phyloP scores from a whole-genome alignment of 1,139 yeast genomes.

The Cylindricascospora bacillispora region DNA sequence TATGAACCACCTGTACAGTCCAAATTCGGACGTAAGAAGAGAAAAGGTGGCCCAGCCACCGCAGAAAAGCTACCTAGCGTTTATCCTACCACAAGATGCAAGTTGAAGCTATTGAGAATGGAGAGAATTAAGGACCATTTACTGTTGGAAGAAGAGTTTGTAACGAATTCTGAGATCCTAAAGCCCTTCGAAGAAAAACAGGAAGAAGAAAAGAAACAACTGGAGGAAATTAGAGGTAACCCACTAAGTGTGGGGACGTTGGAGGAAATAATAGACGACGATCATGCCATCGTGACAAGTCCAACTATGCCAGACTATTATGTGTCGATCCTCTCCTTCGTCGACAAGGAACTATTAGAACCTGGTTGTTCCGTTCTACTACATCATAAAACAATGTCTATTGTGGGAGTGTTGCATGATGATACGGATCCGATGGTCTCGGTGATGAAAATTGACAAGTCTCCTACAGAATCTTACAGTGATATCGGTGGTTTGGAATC shows the following conservation, averaged over 20 bases:
- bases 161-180: slow-evolving; percentile 84
- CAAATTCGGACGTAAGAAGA: slow-evolving; percentile 66
- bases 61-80: slow-evolving; percentile 78
- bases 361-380: slow-evolving; percentile 96
- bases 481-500: slow-evolving; percentile 95
- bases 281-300: slow-evolving; percentile 94
- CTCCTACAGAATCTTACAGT: slow-evolving; percentile 93
- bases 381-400: slow-evolving; percentile 89
- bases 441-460: slow-evolving; percentile 94
- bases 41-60: slow-evolving; percentile 82
- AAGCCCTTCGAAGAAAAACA: slow-evolving; percentile 96
- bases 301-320: slow-evolving; percentile 96
- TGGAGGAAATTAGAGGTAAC: slow-evolving; percentile 90
- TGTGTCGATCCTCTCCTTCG: slow-evolving; percentile 93
- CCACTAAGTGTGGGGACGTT: slow-evolving; percentile 96
- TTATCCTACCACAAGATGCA: slow-evolving; percentile 87
- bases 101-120: slow-evolving; percentile 76
- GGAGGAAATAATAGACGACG: slow-evolving; percentile 96
- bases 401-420: slow-evolving; percentile 92
- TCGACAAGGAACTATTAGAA: slow-evolving; percentile 87
- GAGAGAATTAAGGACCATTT: slow-evolving; percentile 96
- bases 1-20: slow-evolving; percentile 98
- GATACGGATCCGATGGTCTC: slow-evolving; percentile 97
- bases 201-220: slow-evolving; percentile 88
- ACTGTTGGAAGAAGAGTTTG: slow-evolving; percentile 90